phyloP scores from a whole-genome alignment of 805 yeast genomes.

The Zygoascus biomembranicola region DNA sequence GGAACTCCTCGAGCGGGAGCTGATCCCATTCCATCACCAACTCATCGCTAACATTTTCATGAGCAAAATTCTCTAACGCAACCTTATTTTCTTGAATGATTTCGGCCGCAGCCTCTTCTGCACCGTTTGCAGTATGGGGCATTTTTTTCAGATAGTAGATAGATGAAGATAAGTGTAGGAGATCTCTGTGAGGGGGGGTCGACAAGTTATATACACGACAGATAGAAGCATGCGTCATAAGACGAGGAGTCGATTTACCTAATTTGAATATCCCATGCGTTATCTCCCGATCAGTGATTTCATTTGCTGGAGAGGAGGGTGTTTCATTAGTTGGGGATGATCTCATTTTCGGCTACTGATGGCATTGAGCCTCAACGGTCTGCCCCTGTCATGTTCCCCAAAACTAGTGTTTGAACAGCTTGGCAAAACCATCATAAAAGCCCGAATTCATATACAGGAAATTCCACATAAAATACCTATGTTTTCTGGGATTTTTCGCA shows the following conservation, averaged over 20 bases:
- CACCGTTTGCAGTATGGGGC: background rate
- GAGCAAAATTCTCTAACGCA: constrained; percentile 8
- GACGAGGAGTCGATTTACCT: background rate
- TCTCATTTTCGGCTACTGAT: too few species aligned
- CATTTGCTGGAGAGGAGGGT: too few species aligned
- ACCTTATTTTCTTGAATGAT: constrained; percentile 5
- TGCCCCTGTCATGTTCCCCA: too few species aligned
- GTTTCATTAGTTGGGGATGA: too few species aligned
- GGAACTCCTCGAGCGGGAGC: constrained; percentile 18
- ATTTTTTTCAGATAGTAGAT: background rate
- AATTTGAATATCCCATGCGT: background rate
- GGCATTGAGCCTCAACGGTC: too few species aligned
- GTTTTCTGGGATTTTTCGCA: too few species aligned
- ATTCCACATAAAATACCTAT: too few species aligned
- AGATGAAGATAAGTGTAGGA: background rate
- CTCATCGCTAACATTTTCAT: constrained; percentile 3
- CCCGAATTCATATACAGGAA: too few species aligned
- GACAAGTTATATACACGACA: background rate
- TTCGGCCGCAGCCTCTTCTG: background rate
- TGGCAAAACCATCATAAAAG: too few species aligned
- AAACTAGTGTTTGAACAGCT: too few species aligned
- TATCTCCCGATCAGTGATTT: background rate
- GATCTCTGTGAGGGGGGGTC: background rate
- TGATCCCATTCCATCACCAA: constrained; percentile 5
- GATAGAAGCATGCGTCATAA: background rate